Percentiles rank a stretch among this genome's conserved stretches.
Conservation (phyloP, 257 asterid species). For the Gentiana straminea region DNA sequence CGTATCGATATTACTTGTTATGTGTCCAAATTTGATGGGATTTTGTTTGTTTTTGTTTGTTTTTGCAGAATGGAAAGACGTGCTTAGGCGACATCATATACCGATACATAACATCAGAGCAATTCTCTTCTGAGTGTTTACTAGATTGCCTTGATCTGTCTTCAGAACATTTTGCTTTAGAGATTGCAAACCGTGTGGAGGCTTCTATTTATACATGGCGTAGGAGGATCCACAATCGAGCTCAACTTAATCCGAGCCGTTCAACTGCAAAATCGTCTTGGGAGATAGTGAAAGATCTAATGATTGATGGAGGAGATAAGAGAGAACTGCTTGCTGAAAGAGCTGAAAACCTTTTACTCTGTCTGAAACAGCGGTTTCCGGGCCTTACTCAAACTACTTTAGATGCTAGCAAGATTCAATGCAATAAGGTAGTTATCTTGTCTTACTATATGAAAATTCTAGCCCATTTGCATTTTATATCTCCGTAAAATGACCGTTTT, state of each 20-base stretch:
- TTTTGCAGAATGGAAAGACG: constrained; percentile 53
- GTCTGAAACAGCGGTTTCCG: constrained; percentile 72
- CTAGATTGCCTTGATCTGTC: constrained; percentile 80
- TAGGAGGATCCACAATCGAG: constrained; percentile 36
- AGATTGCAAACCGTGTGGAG: constrained; percentile 72
- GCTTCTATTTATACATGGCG: constrained; percentile 72
- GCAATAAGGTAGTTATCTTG: constrained; percentile 56
- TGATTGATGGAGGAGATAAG: constrained; percentile 82
- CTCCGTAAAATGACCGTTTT: neutral
- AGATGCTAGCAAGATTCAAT: constrained; percentile 72
- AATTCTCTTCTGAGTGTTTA: constrained; percentile 69
- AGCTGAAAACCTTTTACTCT: constrained; percentile 63
- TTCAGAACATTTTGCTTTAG: constrained; percentile 57
- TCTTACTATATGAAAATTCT: neutral
- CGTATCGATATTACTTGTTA: too few species aligned
- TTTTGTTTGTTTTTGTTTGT: neutral
- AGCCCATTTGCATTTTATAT: neutral
- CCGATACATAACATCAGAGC: constrained; percentile 67
- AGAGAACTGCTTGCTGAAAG: constrained; percentile 59
- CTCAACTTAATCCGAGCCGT: constrained; percentile 32
- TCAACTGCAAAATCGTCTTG: constrained; percentile 70
- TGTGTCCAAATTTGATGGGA: too few species aligned
- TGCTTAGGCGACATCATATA: constrained; percentile 77
- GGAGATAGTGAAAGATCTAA: constrained; percentile 70
- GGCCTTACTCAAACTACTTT: constrained; percentile 68